Conservation (phyloP, 345 rosid genomes). For the Sisymbrium irio region DNA sequence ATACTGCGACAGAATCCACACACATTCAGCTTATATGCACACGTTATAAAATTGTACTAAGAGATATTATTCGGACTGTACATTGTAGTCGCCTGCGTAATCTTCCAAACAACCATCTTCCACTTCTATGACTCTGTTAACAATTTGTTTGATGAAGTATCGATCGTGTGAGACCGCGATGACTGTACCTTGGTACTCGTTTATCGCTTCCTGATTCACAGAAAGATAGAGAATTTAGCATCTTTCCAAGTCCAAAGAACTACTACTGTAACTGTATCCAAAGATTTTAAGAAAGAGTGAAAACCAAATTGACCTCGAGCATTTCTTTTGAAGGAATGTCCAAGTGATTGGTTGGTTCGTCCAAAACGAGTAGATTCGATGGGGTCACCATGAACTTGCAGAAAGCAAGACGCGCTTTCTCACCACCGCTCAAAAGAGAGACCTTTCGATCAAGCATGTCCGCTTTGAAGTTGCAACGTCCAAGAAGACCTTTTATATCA, state of each 20-base stretch:
- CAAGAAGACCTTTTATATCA: slow-evolving; percentile 93
- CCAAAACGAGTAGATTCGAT: slow-evolving; percentile 75
- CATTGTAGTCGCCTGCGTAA: slow-evolving; percentile 86
- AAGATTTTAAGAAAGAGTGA: not conserved
- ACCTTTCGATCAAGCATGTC: slow-evolving; percentile 96
- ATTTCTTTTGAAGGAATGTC: slow-evolving; percentile 98
- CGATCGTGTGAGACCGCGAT: slow-evolving; percentile 88
- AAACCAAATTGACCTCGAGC: slow-evolving; percentile 72
- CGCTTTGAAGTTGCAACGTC: slow-evolving; percentile 94
- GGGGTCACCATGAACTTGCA: slow-evolving; percentile 97
- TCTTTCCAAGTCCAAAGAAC: not conserved
- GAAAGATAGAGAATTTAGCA: not conserved
- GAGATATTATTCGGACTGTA: slow-evolving; percentile 19
- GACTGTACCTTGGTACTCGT: slow-evolving; percentile 80
- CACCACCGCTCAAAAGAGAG: slow-evolving; percentile 90
- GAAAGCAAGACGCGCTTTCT: slow-evolving; percentile 98
- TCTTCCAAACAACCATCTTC: slow-evolving; percentile 65
- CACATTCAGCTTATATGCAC: not conserved
- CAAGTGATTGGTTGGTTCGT: slow-evolving; percentile 94
- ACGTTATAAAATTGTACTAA: not conserved
- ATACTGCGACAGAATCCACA: slow-evolving; percentile 49
- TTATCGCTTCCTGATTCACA: slow-evolving; percentile 75
- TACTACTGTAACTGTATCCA: not conserved
- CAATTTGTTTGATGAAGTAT: slow-evolving; percentile 90
- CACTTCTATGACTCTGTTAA: slow-evolving; percentile 89